These are phyloP conservation scores for Pyrenophora teres DNA, from an alignment of 2,329 filamentous ascomycete species.

Conservation along the genomic window DNA sequence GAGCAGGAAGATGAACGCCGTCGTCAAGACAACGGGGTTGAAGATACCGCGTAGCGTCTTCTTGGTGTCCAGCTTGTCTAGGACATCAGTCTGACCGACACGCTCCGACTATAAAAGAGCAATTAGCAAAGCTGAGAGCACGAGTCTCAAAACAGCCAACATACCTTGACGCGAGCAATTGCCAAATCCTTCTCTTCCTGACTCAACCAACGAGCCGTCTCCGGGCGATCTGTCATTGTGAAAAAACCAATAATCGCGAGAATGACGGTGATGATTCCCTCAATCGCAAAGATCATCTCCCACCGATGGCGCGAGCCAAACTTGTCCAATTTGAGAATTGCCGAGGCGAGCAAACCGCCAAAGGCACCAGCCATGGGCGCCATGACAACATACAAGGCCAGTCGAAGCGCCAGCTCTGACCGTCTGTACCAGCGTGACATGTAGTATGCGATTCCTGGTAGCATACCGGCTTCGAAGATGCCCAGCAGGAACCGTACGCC, in stretches of 20 bases:
- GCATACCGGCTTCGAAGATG: slow-evolving; percentile 73
- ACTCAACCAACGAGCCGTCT: slow-evolving; percentile 68
- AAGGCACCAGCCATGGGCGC: slow-evolving; percentile 73
- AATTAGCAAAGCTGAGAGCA: too few species aligned
- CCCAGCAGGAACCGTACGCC: slow-evolving; percentile 69
- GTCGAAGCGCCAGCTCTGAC: slow-evolving; percentile 68
- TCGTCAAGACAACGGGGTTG: slow-evolving; percentile 64
- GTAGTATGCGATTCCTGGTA: slow-evolving; percentile 77
- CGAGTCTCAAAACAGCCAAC: not conserved
- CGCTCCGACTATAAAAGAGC: slow-evolving; percentile 58
- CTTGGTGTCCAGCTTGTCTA: slow-evolving; percentile 64
- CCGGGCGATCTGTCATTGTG: slow-evolving; percentile 70
- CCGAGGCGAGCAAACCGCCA: slow-evolving; percentile 66
- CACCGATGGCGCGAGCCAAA: slow-evolving; percentile 64
- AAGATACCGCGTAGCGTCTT: slow-evolving; percentile 68
- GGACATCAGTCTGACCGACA: slow-evolving; percentile 63
- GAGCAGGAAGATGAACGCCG: slow-evolving; percentile 64
- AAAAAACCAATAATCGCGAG: slow-evolving; percentile 65
- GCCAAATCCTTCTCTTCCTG: slow-evolving; percentile 70
- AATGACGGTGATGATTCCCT: slow-evolving; percentile 66
- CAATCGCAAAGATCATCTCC: slow-evolving; percentile 75
- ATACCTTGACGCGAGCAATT: slow-evolving; percentile 64
- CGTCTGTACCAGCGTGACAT: slow-evolving; percentile 73
- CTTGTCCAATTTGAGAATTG: slow-evolving; percentile 64
- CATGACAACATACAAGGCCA: slow-evolving; percentile 72